These are phyloP conservation scores for Chloromonas sp. DNA, from an alignment of 163 green algal species.

Conservation along the genomic window DNA sequence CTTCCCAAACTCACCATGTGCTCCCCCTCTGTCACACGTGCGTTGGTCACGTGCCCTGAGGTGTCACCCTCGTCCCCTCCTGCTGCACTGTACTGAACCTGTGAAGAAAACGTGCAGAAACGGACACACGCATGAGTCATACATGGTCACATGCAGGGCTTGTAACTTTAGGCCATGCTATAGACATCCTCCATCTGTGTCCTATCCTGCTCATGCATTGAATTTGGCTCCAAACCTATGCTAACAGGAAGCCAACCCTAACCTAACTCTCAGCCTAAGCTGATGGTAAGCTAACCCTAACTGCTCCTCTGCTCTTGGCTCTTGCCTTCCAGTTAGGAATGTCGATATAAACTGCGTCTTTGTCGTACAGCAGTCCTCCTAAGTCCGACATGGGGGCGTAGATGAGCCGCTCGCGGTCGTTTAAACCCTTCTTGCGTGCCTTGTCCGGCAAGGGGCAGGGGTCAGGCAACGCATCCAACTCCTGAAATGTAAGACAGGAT, in stretches of 20 bases:
- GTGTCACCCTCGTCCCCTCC: constrained; percentile 7
- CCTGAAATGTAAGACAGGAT: constrained; percentile 15
- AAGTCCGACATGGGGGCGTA: constrained; percentile 95
- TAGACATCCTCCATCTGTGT: no score
- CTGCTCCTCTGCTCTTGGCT: no score
- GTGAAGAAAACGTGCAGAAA: background rate
- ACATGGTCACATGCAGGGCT: no score
- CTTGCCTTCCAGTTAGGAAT: constrained; percentile 92
- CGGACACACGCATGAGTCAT: no score
- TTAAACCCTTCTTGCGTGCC: constrained; percentile 65
- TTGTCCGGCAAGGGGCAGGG: constrained; percentile 87
- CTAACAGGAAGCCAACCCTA: no score
- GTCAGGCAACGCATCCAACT: constrained; percentile 81
- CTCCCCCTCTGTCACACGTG: constrained; percentile 56
- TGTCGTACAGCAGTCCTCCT: constrained; percentile 92
- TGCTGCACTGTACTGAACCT: constrained; percentile 44
- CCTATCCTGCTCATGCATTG: no score
- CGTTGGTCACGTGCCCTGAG: background rate
- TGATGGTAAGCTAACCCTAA: no score
- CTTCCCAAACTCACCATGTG: constrained; percentile 58
- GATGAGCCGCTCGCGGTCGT: constrained; percentile 71
- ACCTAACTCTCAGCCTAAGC: no score
- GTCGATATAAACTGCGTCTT: constrained; percentile 97
- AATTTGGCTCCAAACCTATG: no score
- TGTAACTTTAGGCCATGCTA: no score